Percentiles rank a stretch among this genome's conserved stretches.
Evolutionary conservation across 257 asterid species (phyloP).

Genomic region (Paraleonurus japonicus): DNA sequence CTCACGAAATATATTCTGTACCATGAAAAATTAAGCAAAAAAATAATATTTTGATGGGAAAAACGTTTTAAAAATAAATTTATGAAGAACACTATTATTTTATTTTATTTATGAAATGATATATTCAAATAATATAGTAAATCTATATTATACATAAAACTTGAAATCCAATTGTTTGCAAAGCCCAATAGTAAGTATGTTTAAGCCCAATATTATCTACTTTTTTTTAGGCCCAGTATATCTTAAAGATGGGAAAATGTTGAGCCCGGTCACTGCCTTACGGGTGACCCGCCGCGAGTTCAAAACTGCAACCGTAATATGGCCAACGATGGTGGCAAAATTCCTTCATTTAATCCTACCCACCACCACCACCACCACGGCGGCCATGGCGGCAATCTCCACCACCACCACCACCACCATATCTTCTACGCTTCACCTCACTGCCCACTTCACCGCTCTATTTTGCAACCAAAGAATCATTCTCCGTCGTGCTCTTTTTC

Average conservation of each 20-base stretch:
- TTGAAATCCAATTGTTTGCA: background rate
- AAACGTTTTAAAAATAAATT: too few species aligned
- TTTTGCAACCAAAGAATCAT: constrained; percentile 43
- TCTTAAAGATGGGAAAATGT: background rate
- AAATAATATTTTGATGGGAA: too few species aligned
- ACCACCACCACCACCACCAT: constrained; percentile 44
- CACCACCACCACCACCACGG: constrained; percentile 16
- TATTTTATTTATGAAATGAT: too few species aligned
- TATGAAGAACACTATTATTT: too few species aligned
- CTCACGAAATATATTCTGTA: too few species aligned
- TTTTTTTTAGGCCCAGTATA: too few species aligned
- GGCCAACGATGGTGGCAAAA: constrained; percentile 26
- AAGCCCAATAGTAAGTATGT: background rate
- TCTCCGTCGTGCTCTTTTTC: constrained; percentile 44
- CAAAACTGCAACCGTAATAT: constrained; percentile 3
- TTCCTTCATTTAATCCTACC: constrained; percentile 5
- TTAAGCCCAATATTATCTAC: background rate
- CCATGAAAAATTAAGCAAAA: too few species aligned
- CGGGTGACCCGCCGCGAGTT: background rate
- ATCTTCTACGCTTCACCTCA: constrained; percentile 45
- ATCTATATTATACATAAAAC: background rate
- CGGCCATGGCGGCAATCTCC: constrained; percentile 25
- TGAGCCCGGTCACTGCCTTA: background rate
- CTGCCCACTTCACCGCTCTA: constrained; percentile 55
- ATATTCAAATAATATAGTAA: too few species aligned